Evolutionary conservation across 768 basidiomycete species (phyloP), one percentile per base, ranked within the genome.

Genomic region (Sutorius australiensis): DNA sequence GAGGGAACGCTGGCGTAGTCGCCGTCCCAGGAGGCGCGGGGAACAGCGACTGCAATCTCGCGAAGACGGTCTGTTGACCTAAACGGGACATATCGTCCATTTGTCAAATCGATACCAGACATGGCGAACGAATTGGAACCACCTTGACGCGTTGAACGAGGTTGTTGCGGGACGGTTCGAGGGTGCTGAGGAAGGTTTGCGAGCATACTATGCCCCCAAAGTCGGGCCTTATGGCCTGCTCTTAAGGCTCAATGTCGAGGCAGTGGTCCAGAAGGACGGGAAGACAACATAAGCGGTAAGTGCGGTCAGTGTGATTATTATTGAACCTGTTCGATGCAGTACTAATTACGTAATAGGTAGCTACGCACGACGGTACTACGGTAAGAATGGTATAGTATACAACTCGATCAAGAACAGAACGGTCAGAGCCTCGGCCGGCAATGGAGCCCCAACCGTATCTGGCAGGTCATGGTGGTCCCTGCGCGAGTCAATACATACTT

Each of bases 11-110:
- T 9, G 61, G 54, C 32, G 63, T 54, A 19, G 54, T 46, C 31
- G 58, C 28, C 38, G 67, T 47, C 32, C 56, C 65, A 10, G 72
- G 66, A 14, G 71, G 64, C 27, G 67, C 58, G 7, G 81, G 80
- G 54, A 84, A 75, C 31, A 83, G 65, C 11, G 75, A 74, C 48
- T 83, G 82, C 31, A 83, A 60, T 41, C 80, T 77, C 30, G 80
- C 70, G 30, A 82, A 61, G 24, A 82, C 74, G 42, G 72, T 72
- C 30, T 69, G 71, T 56, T 74, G 71, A 50, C 68, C 71, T 73
- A 44, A 14, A 41, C n/a, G 30, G 28, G 8, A 21, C 16, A 27
- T 30, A 41, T 38, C 14, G 46, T 32, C 33, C 45, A 37, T 10
- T 10, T 37, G 54, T 59, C 33, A 57, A 45, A 44, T 24, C 1